A percentile compares a stretch with the other conserved stretches of the same genome.
These are phyloP conservation scores for Mycocentrospora acerina DNA, from an alignment of 2,329 filamentous ascomycete genomes.

Conservation along the genomic window DNA sequence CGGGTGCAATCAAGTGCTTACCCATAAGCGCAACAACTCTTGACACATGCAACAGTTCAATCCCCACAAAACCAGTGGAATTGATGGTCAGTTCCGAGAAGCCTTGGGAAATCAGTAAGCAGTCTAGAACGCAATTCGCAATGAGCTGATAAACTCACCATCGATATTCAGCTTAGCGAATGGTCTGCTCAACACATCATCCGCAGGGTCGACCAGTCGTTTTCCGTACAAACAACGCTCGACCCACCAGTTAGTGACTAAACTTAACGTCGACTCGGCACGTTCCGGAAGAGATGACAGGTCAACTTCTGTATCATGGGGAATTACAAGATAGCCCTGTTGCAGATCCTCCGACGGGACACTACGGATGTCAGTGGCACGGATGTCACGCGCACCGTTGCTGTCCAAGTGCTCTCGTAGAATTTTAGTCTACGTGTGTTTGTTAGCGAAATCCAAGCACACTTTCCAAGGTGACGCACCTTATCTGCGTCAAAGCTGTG, in stretches of 20 bases:
- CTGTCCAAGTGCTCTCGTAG: slow-evolving; percentile 34
- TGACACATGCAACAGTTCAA: slow-evolving; percentile 82
- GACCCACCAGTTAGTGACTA: slow-evolving; percentile 89
- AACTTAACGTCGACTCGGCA: slow-evolving; percentile 32
- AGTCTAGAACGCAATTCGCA: slow-evolving; percentile 5
- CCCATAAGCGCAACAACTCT: slow-evolving; percentile 74
- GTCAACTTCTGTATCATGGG: slow-evolving; percentile 44
- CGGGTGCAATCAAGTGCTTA: slow-evolving; percentile 29
- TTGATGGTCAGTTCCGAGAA: slow-evolving; percentile 73
- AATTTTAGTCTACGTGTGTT: slow-evolving; percentile 31
- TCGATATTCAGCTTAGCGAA: slow-evolving; percentile 69
- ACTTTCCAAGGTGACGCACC: slow-evolving; percentile 24
- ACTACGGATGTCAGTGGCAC: slow-evolving; percentile 25
- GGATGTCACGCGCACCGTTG: slow-evolving; percentile 40
- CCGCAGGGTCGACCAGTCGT: slow-evolving; percentile 65
- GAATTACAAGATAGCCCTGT: slow-evolving; percentile 46
- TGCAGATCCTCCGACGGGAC: slow-evolving; percentile 29
- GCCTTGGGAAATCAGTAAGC: slow-evolving; percentile 44
- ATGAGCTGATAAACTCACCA: slow-evolving; percentile 39
- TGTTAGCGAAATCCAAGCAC: slow-evolving; percentile 20
- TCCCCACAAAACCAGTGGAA: slow-evolving; percentile 78
- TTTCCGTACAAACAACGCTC: slow-evolving; percentile 84
- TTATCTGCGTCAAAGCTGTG: slow-evolving; percentile 49
- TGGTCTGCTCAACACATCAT: slow-evolving; percentile 74
- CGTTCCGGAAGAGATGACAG: slow-evolving; percentile 36